These are phyloP conservation scores for Hansenula lynferdii DNA, from an alignment of 1,139 yeast species.

Conservation along the genomic window DNA sequence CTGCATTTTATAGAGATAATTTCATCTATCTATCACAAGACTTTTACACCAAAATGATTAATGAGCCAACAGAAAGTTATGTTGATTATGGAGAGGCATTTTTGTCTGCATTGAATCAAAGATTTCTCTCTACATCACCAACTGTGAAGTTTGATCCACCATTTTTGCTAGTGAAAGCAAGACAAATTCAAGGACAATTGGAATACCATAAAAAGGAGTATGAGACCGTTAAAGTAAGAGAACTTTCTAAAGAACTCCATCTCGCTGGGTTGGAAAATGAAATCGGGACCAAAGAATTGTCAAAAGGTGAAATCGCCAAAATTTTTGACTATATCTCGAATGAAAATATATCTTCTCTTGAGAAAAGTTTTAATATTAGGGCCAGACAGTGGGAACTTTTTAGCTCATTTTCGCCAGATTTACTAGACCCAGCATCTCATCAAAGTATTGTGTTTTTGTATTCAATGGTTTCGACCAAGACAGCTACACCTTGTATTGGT, in stretches of 20 bases:
- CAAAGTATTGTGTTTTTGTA: conserved; percentile 75
- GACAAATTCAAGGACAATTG: conserved; percentile 47
- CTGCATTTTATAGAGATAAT: conserved; percentile 74
- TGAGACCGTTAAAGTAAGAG: conserved; percentile 21
- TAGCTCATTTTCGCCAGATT: conserved; percentile 41
- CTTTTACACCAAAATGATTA: conserved; percentile 22
- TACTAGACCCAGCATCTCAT: conserved; percentile 63
- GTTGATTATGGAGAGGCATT: conserved; percentile 41
- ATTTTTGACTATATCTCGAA: conserved; percentile 28
- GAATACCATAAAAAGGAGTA: conserved; percentile 29
- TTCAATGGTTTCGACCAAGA: conserved; percentile 77
- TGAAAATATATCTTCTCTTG: conserved; percentile 32
- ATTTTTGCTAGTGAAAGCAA: conserved; percentile 47
- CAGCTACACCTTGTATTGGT: conserved; percentile 90
- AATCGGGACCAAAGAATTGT: background rate
- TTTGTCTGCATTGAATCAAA: conserved; percentile 42
- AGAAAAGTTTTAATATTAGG: conserved; percentile 32
- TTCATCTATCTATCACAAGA: conserved; percentile 45
- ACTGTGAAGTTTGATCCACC: conserved; percentile 69
- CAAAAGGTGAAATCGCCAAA: conserved; percentile 15
- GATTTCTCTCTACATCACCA: conserved; percentile 70
- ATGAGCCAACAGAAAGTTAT: conserved; percentile 2
- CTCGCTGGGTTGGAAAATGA: conserved; percentile 17
- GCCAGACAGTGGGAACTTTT: conserved; percentile 60
- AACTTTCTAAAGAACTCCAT: conserved; percentile 6